Base-by-base conservation (phyloP, 169 alveolate genomes). In the Plasmodium gonderi region DNA sequence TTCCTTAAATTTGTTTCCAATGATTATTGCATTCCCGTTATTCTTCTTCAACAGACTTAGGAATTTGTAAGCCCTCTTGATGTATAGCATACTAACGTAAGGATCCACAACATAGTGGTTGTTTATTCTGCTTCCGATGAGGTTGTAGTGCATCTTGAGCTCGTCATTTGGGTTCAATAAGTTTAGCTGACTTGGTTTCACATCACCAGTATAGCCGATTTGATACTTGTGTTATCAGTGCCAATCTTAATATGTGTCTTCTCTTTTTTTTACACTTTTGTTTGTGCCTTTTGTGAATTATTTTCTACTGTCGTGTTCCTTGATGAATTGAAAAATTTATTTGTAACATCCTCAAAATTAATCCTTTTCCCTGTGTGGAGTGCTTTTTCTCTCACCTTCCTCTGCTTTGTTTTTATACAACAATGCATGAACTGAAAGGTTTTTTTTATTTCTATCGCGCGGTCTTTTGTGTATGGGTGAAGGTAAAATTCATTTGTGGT, bases 81-180 rank as follows among this genome's bases (percentile, higher is more conserved):
- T 67, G 75, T 95, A 96, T 42, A 95, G 40, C 79, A 95, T 80
- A 49, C 95, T 94, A 12, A 92, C 95, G 74, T 94, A 93, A 8
- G 97, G 97, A 33, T 95, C 97, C 54, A 94, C 54, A 2, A 95
- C 92, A 69, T 95, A 94, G 80, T 81, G 89, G 69, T 91, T 95
- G 49, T 92, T 94, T n/a, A 94, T 92, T 90, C 91, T 92, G 75
- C 96, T 95, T 67, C 80, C 26, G 17, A 90, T 81, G 23, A 90
- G 51, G 49, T 69, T 81, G 87, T 90, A 80, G 4, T 90, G 77
- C 94, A 90, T 90, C 7, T 38, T 85, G 74, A 0, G 49, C 12
- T 5, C 11, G 7, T 8, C 9, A 6, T 12, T 12, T 8, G 36
- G 9, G 72, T 2, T 0, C 1, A 20, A 20, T 20, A 7, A 29